Conservation (phyloP, 257 asterid genomes). For the Echites panduratus region DNA sequence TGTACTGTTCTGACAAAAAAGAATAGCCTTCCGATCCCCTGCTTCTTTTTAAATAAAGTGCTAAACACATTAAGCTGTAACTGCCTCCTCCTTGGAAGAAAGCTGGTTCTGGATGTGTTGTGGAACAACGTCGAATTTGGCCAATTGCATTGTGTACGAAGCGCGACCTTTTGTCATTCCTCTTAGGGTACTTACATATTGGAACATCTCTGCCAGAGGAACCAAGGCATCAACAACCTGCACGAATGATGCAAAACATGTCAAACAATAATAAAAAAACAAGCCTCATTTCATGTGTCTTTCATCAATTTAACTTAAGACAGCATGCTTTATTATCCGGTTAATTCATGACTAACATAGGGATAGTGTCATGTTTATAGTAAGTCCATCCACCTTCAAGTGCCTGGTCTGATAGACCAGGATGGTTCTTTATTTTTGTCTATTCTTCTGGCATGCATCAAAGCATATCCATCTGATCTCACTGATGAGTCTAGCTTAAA, state of each 20-base stretch:
- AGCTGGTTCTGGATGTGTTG: slow-evolving; percentile 92
- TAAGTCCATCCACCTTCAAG: no score
- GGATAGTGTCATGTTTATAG: no score
- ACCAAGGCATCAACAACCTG: slow-evolving; percentile 92
- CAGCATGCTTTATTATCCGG: neutral
- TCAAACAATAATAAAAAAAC: no score
- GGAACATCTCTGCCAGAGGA: slow-evolving; percentile 98
- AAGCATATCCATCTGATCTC: no score
- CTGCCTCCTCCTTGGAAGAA: slow-evolving; percentile 68
- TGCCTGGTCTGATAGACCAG: no score
- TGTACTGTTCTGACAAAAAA: slow-evolving; percentile 3
- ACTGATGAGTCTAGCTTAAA: no score
- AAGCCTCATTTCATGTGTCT: neutral
- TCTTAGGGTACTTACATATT: slow-evolving; percentile 80
- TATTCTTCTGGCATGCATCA: no score
- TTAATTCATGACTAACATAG: no score
- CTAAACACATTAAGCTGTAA: slow-evolving; percentile 42
- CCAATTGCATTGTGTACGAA: slow-evolving; percentile 91
- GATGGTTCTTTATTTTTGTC: no score
- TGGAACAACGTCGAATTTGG: slow-evolving; percentile 93
- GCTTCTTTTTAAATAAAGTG: neutral
- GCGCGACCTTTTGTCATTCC: slow-evolving; percentile 99
- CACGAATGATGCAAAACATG: no score
- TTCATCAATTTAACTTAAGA: neutral
- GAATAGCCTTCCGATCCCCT: no score